A percentile compares a stretch with the other conserved stretches of the same genome.
Conservation (phyloP, 1,284 basidiomycete genomes). For the Hemileia vastatrix region DNA sequence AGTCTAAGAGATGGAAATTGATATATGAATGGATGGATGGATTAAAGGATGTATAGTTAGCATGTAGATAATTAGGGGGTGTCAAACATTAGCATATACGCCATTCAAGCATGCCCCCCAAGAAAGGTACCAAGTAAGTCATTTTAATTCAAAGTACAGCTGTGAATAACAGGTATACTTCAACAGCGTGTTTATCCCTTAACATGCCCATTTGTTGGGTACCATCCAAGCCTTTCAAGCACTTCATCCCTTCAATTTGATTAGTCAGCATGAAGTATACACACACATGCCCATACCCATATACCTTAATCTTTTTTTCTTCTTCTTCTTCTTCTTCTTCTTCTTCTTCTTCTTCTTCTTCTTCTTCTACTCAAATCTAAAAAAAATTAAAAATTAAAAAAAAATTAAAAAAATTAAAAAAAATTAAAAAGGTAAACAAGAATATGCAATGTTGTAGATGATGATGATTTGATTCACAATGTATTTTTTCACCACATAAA, state of each 20-base stretch:
- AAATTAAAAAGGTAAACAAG: too few species aligned
- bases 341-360: background rate
- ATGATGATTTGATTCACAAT: too few species aligned
- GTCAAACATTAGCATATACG: too few species aligned
- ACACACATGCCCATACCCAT: background rate
- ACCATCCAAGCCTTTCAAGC: background rate
- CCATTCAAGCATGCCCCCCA: too few species aligned
- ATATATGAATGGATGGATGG: background rate
- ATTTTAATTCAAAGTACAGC: conserved; percentile 46
- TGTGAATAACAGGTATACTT: background rate
- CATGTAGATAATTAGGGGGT: too few species aligned
- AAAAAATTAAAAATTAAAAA: too few species aligned
- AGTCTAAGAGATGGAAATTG: background rate
- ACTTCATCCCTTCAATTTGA: background rate
- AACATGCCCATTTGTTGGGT: background rate
- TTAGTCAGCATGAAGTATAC: background rate
- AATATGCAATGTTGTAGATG: too few species aligned
- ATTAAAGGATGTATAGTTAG: conserved; percentile 38
- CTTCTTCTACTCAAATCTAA: background rate
- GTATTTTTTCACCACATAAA: too few species aligned
- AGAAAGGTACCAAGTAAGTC: too few species aligned
- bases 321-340: background rate
- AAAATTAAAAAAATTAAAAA: too few species aligned
- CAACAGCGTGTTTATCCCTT: background rate
- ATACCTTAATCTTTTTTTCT: background rate